Evolutionary conservation across 768 basidiomycete genomes (phyloP).

Genomic region (Exsudoporus frostii): DNA sequence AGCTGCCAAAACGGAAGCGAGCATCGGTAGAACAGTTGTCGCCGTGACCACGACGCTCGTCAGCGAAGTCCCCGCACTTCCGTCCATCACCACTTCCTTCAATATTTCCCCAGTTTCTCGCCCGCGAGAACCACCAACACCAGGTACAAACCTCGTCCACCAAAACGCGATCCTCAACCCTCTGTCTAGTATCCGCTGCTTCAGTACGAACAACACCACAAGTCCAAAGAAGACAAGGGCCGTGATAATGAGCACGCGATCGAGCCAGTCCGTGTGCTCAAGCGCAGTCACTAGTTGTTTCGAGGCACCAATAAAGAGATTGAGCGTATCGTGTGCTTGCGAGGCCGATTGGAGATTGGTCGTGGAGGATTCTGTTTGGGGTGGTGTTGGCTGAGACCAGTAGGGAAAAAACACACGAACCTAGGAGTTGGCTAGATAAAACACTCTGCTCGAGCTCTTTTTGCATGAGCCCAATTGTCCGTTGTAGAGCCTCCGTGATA

Average conservation of each 20-base stretch:
- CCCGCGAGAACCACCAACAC: not conserved
- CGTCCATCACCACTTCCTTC: slow-evolving; percentile 6
- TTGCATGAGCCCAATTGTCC: slow-evolving; percentile 86
- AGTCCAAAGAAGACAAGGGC: slow-evolving; percentile 82
- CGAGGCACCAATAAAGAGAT: slow-evolving; percentile 69
- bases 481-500: slow-evolving; percentile 82
- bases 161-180: slow-evolving; percentile 78
- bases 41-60: slow-evolving; percentile 4
- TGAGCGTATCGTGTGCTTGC: slow-evolving; percentile 71
- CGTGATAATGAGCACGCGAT: slow-evolving; percentile 80
- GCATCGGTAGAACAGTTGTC: slow-evolving; percentile 4
- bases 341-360: slow-evolving; percentile 72
- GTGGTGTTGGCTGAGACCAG: not conserved
- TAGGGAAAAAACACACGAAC: slow-evolving; percentile 35
- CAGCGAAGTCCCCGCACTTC: not conserved
- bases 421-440: slow-evolving; percentile 80
- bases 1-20: slow-evolving; percentile 10
- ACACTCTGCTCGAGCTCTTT: slow-evolving; percentile 89
- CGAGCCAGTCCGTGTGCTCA: slow-evolving; percentile 88
- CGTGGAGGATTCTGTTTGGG: slow-evolving; percentile 67
- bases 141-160: slow-evolving; percentile 79
- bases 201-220: slow-evolving; percentile 81
- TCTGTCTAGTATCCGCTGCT: slow-evolving; percentile 81
- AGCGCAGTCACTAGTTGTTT: slow-evolving; percentile 83
- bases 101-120: not conserved